These are phyloP conservation scores for Hawksworthiomyces lignivorus DNA, from an alignment of 2,329 filamentous ascomycete genomes.

Conservation along the genomic window DNA sequence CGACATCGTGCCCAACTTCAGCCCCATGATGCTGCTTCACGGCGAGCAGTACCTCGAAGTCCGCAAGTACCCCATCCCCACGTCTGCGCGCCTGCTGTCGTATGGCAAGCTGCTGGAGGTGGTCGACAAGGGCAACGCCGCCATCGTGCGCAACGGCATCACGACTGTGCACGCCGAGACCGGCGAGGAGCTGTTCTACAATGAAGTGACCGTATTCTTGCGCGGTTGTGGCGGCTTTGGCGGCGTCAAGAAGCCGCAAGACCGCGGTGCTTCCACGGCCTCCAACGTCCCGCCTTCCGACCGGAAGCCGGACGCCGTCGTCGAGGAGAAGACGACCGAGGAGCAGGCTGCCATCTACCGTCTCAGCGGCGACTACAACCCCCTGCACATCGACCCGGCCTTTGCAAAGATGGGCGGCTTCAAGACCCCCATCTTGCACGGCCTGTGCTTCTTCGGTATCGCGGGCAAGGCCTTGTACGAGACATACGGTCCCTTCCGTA, in stretches of 20 bases:
- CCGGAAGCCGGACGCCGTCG: constrained; percentile 69
- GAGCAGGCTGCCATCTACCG: constrained; percentile 93
- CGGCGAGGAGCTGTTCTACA: constrained; percentile 92
- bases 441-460: constrained; percentile 91
- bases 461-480: constrained; percentile 84
- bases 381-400: constrained; percentile 87
- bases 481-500: constrained; percentile 75
- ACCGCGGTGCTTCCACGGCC: constrained; percentile 74
- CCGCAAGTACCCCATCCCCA: constrained; percentile 84
- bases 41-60: constrained; percentile 98
- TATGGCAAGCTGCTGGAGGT: constrained; percentile 83
- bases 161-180: constrained; percentile 79
- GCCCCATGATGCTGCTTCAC: constrained; percentile 96
- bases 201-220: constrained; percentile 89
- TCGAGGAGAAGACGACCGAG: constrained; percentile 78
- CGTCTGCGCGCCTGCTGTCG: constrained; percentile 66
- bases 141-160: constrained; percentile 70
- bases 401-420: constrained; percentile 96
- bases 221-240: constrained; percentile 87
- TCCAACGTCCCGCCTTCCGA: constrained; percentile 65
- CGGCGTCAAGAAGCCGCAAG: constrained; percentile 66
- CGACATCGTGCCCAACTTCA: constrained; percentile 90
- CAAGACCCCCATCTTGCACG: constrained; percentile 88
- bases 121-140: constrained; percentile 88
- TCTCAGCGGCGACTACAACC: constrained; percentile 90